These are phyloP conservation scores for Termitomyces sp. DNA, from an alignment of 1,284 basidiomycete species.

Conservation along the genomic window DNA sequence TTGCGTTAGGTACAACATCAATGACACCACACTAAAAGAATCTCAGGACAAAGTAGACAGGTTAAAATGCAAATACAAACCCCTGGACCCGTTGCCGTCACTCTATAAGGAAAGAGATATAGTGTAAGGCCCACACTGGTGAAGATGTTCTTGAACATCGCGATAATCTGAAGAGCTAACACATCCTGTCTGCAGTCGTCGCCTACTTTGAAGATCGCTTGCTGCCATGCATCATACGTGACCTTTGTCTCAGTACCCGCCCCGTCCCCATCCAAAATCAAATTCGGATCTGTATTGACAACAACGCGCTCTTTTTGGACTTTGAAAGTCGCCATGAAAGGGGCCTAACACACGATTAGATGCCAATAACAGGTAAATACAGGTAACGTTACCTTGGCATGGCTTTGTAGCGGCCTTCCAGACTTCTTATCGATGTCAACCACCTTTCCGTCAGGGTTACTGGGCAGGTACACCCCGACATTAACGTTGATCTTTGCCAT, in stretches of 20 bases:
- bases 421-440: slow-evolving; percentile 97
- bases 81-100: slow-evolving; percentile 95
- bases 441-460: slow-evolving; percentile 95
- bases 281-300: slow-evolving; percentile 62
- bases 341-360: slow-evolving; percentile 60
- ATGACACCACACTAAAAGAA: slow-evolving; percentile 86
- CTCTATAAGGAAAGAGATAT: slow-evolving; percentile 95
- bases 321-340: slow-evolving; percentile 99
- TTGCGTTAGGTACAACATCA: slow-evolving; percentile 97
- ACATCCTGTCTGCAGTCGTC: slow-evolving; percentile 99
- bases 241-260: slow-evolving; percentile 52
- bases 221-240: slow-evolving; percentile 92
- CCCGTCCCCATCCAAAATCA: slow-evolving; percentile 60
- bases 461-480: slow-evolving; percentile 93
- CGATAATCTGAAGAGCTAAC: slow-evolving; percentile 93
- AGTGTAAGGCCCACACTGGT: slow-evolving; percentile 83
- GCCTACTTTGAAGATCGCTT: slow-evolving; percentile 99
- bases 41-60: slow-evolving; percentile 1
- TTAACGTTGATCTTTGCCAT: slow-evolving; percentile 96
- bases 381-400: slow-evolving; percentile 75
- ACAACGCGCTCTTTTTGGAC: slow-evolving; percentile 78
- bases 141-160: slow-evolving; percentile 99
- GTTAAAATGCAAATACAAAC: slow-evolving; percentile 44
- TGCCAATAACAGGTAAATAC: neutral
- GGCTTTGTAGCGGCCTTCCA: slow-evolving; percentile 92